These are phyloP conservation scores for Chaetomium olivaceum DNA, from an alignment of 2,329 filamentous ascomycete species.

Conservation along the genomic window DNA sequence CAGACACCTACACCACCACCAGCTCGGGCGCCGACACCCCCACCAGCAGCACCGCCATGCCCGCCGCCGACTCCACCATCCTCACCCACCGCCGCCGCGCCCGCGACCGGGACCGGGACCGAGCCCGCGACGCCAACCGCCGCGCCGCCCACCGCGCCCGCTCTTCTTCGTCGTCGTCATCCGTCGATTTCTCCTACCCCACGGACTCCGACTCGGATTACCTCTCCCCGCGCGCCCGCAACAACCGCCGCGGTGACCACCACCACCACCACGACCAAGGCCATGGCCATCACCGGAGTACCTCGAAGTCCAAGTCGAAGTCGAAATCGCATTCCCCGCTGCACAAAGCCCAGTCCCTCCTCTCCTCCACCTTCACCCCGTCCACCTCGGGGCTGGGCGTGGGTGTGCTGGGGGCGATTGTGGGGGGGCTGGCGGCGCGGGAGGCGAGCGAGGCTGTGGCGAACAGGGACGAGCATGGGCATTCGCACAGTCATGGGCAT, in stretches of 20 bases:
- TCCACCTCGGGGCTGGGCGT: constrained; percentile 52
- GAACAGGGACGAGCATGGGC: constrained; percentile 25
- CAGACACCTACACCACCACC: not conserved
- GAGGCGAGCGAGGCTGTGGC: constrained; percentile 45
- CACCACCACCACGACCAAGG: not conserved
- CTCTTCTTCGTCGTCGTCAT: not conserved
- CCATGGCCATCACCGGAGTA: not conserved
- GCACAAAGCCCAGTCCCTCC: constrained; percentile 42
- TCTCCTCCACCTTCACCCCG: constrained; percentile 51
- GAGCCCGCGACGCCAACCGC: not conserved
- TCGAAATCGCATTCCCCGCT: not conserved
- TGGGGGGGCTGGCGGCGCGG: constrained; percentile 55
- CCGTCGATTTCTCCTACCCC: too few species aligned
- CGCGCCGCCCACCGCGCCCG: too few species aligned
- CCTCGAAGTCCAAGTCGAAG: not conserved
- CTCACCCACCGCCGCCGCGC: constrained; percentile 14
- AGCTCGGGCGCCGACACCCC: not conserved
- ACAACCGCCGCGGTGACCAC: not conserved
- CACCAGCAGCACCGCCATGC: not conserved
- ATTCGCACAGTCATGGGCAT: not conserved
- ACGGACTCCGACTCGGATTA: not conserved
- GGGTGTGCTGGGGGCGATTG: constrained; percentile 54
- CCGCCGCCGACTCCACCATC: constrained; percentile 1
- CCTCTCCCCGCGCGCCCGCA: not conserved
- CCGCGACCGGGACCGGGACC: not conserved